A percentile compares a stretch with the other conserved stretches of the same genome.
phyloP scores from a whole-genome alignment of 1,139 yeast genomes.

The Zygosaccharomyces sapae region DNA sequence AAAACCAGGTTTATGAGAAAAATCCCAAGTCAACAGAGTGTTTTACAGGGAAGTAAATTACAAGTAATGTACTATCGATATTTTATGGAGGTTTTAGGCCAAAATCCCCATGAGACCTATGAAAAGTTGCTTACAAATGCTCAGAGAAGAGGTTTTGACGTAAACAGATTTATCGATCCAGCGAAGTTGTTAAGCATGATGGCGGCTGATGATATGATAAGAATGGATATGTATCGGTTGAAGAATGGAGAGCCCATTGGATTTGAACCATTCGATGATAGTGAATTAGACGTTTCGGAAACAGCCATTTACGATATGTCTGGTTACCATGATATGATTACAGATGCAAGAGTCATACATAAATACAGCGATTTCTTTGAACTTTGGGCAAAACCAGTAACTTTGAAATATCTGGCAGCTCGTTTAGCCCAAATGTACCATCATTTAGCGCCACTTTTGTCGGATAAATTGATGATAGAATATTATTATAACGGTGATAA shows the following conservation, averaged over 20 bases:
- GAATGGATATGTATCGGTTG: conserved; percentile 45
- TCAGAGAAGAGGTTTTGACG: conserved; percentile 42
- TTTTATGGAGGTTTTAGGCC: conserved; percentile 41
- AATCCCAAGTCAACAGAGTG: conserved; percentile 48
- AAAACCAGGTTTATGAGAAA: conserved; percentile 48
- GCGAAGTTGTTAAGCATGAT: conserved; percentile 40
- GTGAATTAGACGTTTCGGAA: neutral
- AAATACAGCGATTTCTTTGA: conserved; percentile 27
- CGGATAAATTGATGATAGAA: conserved; percentile 46
- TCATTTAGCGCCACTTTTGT: conserved; percentile 38
- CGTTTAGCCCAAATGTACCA: conserved; percentile 49
- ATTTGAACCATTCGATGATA: conserved; percentile 40
- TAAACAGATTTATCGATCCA: conserved; percentile 48
- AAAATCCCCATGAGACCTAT: conserved; percentile 25
- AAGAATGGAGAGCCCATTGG: conserved; percentile 47
- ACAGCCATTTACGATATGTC: conserved; percentile 18
- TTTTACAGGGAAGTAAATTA: conserved; percentile 45
- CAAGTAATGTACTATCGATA: conserved; percentile 57
- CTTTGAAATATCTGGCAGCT: conserved; percentile 53
- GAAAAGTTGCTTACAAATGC: conserved; percentile 44
- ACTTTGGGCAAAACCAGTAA: conserved; percentile 52
- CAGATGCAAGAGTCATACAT: conserved; percentile 14
- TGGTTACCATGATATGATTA: conserved; percentile 14
- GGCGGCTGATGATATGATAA: conserved; percentile 38
- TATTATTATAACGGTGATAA: conserved; percentile 46